Base-by-base conservation (phyloP, 2,329 filamentous ascomycete species). In the Fragosphaeria purpurea region DNA sequence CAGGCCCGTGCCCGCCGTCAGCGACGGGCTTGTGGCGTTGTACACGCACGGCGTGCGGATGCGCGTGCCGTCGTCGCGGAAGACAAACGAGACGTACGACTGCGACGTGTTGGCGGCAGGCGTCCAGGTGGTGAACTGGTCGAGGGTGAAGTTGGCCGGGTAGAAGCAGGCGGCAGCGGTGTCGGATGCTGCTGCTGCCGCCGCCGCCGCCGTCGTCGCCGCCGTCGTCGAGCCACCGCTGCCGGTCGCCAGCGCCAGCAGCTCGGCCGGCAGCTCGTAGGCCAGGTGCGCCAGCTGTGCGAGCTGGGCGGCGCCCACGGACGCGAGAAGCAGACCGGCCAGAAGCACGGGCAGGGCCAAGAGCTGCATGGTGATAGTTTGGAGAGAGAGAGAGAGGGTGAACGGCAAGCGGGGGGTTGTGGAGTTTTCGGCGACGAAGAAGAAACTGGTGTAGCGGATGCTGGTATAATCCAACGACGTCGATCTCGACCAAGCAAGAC, bases 11-110 rank as follows among this genome's bases (percentile, higher is more conserved):
- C 58, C 62, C 30, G 48, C 50, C 1, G 51, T 54, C 12, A 66
- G 60, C 7, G 69, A 63, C 38, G 56, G 55, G 3, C 72, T 74
- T 6, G 65, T 66, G 13, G 65, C 62, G 58, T 76, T 72, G 59
- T 65, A 67, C 39, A 65, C 61, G 61, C 74, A 77, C 8, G 51
- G 9, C 6, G 72, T 72, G n/a, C 59, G 58, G 45, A 71, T 59
- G 3, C 58, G 55, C 13, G 71, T 74, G n/a, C 57, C 61, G 9
- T 59, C 45, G 56, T 75, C 71, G 40, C 59, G 47, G 59, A 67
- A 76, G 47, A 53, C 59, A 55, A 76, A 76, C 49, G 64, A 56
- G 54, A 70, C 59, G 35, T 50, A 55, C 9, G 50, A 41, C 7
- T 58, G 59, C 13, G 58, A 65, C 51, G 66, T 57, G 49, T 66